Conservation (phyloP, 305 asterid species). For the Fraxinus latifolia region DNA sequence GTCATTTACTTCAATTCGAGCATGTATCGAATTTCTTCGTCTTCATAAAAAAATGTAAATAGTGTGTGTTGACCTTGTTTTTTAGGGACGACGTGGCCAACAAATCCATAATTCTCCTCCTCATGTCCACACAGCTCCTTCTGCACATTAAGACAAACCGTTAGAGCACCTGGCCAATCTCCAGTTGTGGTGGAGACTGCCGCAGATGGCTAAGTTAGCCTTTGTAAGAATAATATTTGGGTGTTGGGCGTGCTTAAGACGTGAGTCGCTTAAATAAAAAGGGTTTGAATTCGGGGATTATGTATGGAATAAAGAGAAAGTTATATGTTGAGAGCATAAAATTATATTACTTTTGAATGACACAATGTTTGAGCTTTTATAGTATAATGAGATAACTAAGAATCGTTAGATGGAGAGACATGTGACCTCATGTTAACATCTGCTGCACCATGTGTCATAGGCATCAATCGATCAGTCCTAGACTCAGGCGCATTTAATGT, state of each 20-base stretch:
- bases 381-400: too few relatives aligned
- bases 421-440: not conserved
- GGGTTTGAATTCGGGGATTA: not conserved
- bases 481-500: not conserved
- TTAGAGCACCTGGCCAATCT: not conserved
- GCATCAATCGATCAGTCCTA: not conserved
- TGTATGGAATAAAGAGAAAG: not conserved
- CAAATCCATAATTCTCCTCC: not conserved
- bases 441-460: not conserved
- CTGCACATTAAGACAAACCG: not conserved
- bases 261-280: not conserved
- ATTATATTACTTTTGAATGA: not conserved
- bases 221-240: not conserved
- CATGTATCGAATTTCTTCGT: not conserved
- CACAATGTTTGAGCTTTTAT: not conserved
- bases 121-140: not conserved
- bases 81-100: not conserved
- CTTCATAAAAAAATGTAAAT: not conserved
- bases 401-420: too few relatives aligned
- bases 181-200: not conserved
- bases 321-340: not conserved
- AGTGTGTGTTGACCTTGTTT: not conserved
- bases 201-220: not conserved
- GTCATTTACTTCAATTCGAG: not conserved
- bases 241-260: not conserved